phyloP scores from a whole-genome alignment of 176 grass and related monocot species.

The Pontederia crassipes region DNA sequence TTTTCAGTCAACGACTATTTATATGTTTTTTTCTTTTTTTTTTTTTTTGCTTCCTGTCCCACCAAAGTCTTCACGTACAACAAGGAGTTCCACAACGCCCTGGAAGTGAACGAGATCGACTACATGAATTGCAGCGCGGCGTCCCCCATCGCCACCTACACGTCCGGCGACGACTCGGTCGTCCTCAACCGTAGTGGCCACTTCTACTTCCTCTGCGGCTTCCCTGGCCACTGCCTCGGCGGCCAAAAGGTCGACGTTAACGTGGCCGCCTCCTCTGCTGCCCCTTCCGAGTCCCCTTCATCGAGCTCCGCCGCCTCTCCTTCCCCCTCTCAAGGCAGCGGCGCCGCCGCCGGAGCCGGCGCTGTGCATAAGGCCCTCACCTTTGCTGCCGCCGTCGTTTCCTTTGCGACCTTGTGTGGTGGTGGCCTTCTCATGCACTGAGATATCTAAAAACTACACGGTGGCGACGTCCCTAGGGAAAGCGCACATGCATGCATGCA shows the following conservation, averaged over 20 bases:
- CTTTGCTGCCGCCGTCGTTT: no score
- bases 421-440: no score
- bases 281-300: constrained; percentile 30
- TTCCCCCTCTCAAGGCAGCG: neutral
- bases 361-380: neutral
- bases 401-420: no score
- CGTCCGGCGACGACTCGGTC: constrained; percentile 62
- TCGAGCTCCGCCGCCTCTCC: constrained; percentile 8
- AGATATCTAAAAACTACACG: no score
- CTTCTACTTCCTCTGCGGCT: constrained; percentile 76
- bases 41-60: no score
- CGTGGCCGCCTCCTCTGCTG: constrained; percentile 43
- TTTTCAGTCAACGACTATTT: no score
- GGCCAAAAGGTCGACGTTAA: constrained; percentile 68
- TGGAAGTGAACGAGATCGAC: constrained; percentile 56
- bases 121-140: constrained; percentile 40
- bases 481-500: no score
- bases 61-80: constrained; percentile 55
- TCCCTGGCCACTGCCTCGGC: constrained; percentile 41
- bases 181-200: constrained; percentile 41
- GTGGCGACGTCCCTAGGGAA: no score
- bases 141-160: constrained; percentile 44
- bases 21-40: no score
- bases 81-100: constrained; percentile 71
- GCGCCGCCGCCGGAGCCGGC: neutral